Percentiles rank a stretch among this genome's conserved stretches.
Evolutionary conservation across 192 early-diverging fungal species (phyloP).

Genomic region (Gonapodya prolifera): DNA sequence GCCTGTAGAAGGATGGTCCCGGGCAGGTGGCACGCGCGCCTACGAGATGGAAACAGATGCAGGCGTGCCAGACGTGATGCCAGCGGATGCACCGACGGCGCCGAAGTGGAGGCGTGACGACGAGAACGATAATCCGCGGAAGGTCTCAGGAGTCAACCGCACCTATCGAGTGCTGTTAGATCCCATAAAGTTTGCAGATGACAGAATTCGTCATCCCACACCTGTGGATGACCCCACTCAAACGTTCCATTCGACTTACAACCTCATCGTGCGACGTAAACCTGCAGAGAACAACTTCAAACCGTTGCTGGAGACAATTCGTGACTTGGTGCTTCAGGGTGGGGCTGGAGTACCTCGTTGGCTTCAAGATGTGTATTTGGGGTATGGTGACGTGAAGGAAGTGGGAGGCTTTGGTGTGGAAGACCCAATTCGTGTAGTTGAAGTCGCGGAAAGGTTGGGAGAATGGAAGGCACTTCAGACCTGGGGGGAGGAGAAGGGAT

Average conservation of each 20-base stretch:
- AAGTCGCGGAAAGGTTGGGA: not conserved
- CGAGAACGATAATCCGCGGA: not conserved
- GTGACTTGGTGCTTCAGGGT: slow-evolving; percentile 66
- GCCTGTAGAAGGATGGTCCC: slow-evolving; percentile 12
- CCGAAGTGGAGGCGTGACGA: not conserved
- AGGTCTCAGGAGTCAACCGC: slow-evolving; percentile 26
- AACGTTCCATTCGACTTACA: slow-evolving; percentile 44
- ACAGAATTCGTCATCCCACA: slow-evolving; percentile 24
- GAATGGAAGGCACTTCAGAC: not conserved
- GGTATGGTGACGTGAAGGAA: slow-evolving; percentile 77
- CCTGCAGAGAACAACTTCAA: slow-evolving; percentile 91
- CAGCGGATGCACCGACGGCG: not conserved
- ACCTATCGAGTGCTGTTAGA: slow-evolving; percentile 72
- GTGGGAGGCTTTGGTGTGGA: not conserved
- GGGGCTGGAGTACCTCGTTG: slow-evolving; percentile 78
- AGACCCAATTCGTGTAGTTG: not conserved
- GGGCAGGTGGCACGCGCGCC: not conserved
- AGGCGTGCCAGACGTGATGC: not conserved
- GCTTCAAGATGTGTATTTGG: slow-evolving; percentile 81
- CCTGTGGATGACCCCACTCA: not conserved
- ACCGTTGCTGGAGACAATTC: slow-evolving; percentile 77
- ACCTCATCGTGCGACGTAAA: slow-evolving; percentile 76
- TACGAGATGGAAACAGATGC: not conserved
- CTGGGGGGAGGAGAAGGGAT: not conserved
- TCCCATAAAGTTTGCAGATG: slow-evolving; percentile 69